Evolutionary conservation across 768 basidiomycete genomes (phyloP), one percentile per base, ranked within the genome.

Genomic region (Pholiota microspora): DNA sequence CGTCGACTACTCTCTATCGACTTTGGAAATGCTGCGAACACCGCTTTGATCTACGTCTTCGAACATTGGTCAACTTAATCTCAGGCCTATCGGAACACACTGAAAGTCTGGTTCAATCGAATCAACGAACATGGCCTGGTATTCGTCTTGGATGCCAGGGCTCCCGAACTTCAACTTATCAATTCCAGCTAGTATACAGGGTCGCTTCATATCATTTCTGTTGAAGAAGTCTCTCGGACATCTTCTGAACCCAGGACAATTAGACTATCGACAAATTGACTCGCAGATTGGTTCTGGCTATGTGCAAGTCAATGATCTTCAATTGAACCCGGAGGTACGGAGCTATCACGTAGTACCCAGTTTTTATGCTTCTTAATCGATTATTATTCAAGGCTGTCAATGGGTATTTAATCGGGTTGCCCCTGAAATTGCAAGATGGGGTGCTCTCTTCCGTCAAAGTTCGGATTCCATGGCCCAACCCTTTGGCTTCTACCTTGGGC

Each of bases 251-350:
- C 91, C 90, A 8, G 94, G 92, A 13, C 94, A 94, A 63, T 81
- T 97, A 54, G 91, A 97, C 71, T 77, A 83, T 49, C 80, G 86
- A 52, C 86, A 92, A 71, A 88, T 97, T 62, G 92, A 96, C 62
- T 89, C 92, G 25, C 92, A 96, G 71, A 87, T 98, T 63, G 89
- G 92, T n/a, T 88, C 87, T 36, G 95, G 95, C 15, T 87, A 82
- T 67, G 84, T 97, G 3, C 90, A 94, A 69, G 81, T 98, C 32
- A 86, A 86, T 58, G 85, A 93, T 63, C 74, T 97, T 52, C 84
- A 94, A 66, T 72, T 98, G 47, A 83, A 93, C 67, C 77, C 79
- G 47, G 76, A 84, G 68, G 94, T 89, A 64, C 63, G 86, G 78
- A 24, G 28, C n/a, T 18, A 42, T 27, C 8, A 18, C 27, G 51